Evolutionary conservation across 163 green algal species (phyloP).

Genomic region (Picocystis sp.): DNA sequence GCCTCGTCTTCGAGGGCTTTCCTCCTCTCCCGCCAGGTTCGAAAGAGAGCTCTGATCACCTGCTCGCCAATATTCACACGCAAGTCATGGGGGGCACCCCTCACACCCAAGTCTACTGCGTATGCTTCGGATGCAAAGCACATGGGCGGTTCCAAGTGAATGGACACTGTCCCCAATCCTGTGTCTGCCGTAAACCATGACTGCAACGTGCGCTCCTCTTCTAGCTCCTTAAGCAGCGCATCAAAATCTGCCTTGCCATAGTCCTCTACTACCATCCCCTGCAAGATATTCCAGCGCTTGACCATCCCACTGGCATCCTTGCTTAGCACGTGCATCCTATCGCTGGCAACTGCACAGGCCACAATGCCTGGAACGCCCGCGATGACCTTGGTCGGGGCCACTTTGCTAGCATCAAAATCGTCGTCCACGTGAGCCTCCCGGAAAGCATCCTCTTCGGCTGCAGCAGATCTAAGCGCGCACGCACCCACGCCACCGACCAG

Average conservation of each 20-base stretch:
- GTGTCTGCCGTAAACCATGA: conserved; percentile 59
- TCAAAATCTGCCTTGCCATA: conserved; percentile 39
- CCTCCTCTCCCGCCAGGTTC: conserved; percentile 21
- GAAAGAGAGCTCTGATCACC: conserved; percentile 35
- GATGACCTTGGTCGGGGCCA: conserved; percentile 9
- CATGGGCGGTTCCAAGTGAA: conserved; percentile 46
- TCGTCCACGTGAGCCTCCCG: no score
- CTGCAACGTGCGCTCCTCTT: conserved; percentile 28
- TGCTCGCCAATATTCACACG: conserved; percentile 59
- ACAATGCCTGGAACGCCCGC: conserved; percentile 26
- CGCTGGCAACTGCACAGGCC: conserved; percentile 28
- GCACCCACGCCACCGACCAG: no score
- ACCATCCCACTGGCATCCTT: conserved; percentile 39
- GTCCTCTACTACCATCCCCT: conserved; percentile 19
- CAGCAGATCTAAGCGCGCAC: no score
- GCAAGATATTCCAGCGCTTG: conserved; percentile 54
- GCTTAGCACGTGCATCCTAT: conserved; percentile 56
- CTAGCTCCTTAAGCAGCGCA: conserved; percentile 40
- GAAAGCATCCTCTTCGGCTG: no score
- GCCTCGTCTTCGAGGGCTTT: conserved; percentile 1
- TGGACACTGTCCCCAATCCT: conserved; percentile 32
- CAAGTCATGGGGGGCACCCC: conserved; percentile 32
- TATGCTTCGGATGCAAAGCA: conserved; percentile 47
- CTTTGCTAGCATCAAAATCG: conserved; percentile 1
- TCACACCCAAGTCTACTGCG: conserved; percentile 34